Evolutionary conservation across 306 rosid genomes (phyloP).

Genomic region (Notholithocarpus densiflorus): DNA sequence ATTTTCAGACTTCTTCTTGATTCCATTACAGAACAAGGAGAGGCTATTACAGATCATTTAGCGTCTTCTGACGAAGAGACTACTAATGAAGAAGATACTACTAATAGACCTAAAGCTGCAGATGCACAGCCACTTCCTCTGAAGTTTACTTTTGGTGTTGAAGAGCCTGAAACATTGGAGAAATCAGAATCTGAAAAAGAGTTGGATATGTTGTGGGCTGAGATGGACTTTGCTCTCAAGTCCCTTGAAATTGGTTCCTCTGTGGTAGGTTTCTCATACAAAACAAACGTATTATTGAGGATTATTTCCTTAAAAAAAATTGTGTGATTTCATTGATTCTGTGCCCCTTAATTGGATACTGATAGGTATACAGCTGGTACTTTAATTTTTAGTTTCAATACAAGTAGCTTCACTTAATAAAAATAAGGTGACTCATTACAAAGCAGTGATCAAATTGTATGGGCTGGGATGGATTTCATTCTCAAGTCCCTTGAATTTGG

Average conservation of each 20-base stretch:
- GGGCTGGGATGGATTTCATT: too few relatives aligned
- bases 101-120: neutral
- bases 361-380: too few relatives aligned
- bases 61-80: neutral
- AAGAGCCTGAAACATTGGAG: neutral
- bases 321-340: too few relatives aligned
- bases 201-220: conserved; percentile 16
- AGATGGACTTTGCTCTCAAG: neutral
- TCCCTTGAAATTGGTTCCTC: neutral
- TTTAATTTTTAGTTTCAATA: too few relatives aligned
- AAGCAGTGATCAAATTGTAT: too few relatives aligned
- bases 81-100: conserved; percentile 1
- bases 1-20: conserved; percentile 10
- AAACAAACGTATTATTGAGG: too few relatives aligned
- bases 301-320: too few relatives aligned
- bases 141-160: neutral
- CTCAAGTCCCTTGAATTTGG: too few relatives aligned
- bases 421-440: too few relatives aligned
- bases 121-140: neutral
- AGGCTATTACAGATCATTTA: neutral
- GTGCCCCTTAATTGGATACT: too few relatives aligned
- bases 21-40: neutral
- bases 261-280: too few relatives aligned
- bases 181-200: conserved; percentile 20
- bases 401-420: too few relatives aligned